Evolutionary conservation across 2,329 filamentous ascomycete species (phyloP).

Genomic region (Epicoccum sorghinum): DNA sequence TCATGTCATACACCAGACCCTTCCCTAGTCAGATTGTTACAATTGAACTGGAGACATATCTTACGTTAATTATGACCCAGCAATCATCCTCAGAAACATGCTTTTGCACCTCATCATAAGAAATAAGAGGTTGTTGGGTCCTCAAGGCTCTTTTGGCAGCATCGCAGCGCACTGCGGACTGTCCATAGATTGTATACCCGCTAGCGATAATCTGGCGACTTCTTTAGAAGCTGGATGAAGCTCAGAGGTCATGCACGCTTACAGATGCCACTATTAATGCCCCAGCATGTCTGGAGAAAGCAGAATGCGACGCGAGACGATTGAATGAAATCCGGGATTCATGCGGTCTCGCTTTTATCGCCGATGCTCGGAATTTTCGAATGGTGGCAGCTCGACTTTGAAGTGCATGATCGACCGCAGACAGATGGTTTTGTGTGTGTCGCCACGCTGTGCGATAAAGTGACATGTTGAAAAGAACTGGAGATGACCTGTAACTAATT

Average conservation of each 20-base stretch:
- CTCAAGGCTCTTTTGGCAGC: background rate
- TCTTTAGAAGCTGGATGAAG: background rate
- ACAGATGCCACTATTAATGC: background rate
- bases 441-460: background rate
- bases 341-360: background rate
- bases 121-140: background rate
- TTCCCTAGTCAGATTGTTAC: background rate
- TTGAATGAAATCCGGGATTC: background rate
- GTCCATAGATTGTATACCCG: conserved; percentile 3
- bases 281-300: background rate
- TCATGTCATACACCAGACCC: conserved; percentile 8
- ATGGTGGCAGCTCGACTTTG: background rate
- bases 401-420: too few species aligned
- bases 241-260: background rate
- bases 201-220: background rate
- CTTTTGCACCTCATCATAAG: conserved; percentile 7
- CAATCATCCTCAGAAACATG: conserved; percentile 3
- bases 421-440: background rate
- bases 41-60: background rate
- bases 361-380: background rate
- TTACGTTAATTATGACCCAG: conserved; percentile 7
- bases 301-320: background rate
- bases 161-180: conserved; percentile 1
- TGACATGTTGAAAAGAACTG: too few species aligned
- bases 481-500: too few species aligned